Conservation (phyloP, 2,329 filamentous ascomycete genomes). For the Thelonectria discophora region DNA sequence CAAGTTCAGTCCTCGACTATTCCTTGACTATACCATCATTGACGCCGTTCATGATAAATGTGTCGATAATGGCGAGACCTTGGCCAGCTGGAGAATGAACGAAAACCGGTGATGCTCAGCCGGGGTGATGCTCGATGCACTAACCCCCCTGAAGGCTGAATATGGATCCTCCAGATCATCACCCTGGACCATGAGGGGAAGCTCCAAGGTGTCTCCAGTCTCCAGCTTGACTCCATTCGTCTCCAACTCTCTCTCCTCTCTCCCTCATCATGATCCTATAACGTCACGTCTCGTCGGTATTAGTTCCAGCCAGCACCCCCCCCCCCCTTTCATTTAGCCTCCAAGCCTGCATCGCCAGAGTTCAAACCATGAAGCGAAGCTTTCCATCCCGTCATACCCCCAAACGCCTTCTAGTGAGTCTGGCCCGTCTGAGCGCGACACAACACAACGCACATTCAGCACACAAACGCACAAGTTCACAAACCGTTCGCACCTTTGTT, state of each 20-base stretch:
- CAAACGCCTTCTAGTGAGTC: not conserved
- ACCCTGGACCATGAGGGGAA: not conserved
- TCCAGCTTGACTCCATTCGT: too few species aligned
- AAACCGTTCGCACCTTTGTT: too few species aligned
- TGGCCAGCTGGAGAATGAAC: not conserved
- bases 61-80: not conserved
- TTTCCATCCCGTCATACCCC: conserved; percentile 4
- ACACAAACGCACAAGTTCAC: too few species aligned
- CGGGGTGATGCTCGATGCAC: not conserved
- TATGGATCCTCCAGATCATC: not conserved
- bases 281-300: not conserved
- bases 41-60: not conserved
- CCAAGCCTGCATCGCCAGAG: too few species aligned
- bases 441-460: too few species aligned
- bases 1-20: too few species aligned
- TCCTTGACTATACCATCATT: not conserved
- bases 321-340: too few species aligned
- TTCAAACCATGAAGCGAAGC: conserved; percentile 1
- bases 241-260: not conserved
- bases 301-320: too few species aligned
- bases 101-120: not conserved
- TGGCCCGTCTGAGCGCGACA: not conserved
- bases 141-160: not conserved
- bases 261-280: not conserved
- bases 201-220: not conserved